phyloP scores from a whole-genome alignment of 495 filamentous ascomycete species.

The Trypethelium eluteriae region DNA sequence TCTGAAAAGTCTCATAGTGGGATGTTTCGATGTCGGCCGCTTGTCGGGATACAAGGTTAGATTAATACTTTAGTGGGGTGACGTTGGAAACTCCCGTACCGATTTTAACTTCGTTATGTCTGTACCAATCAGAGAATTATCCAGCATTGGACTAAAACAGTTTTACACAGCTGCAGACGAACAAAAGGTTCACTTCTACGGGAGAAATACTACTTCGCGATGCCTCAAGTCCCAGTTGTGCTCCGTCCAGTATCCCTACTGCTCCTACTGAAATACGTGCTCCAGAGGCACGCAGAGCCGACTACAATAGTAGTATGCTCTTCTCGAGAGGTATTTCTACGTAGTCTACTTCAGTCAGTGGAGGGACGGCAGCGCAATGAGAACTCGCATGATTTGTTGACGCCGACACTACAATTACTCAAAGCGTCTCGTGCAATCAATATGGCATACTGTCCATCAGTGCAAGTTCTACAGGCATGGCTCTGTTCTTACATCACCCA shows the following conservation, averaged over 20 bases:
- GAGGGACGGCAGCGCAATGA: slow-evolving; percentile 14
- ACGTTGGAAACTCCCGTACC: neutral
- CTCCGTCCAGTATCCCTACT: slow-evolving; percentile 46
- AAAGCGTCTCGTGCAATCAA: slow-evolving; percentile 58
- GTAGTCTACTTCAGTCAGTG: slow-evolving; percentile 31
- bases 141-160: too few relatives aligned
- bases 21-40: neutral
- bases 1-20: neutral
- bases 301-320: slow-evolving; percentile 66
- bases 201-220: slow-evolving; percentile 15
- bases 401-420: slow-evolving; percentile 61
- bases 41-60: too few relatives aligned
- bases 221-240: slow-evolving; percentile 36
- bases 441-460: slow-evolving; percentile 61
- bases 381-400: slow-evolving; percentile 37
- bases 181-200: too few relatives aligned
- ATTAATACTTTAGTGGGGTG: too few relatives aligned
- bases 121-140: too few relatives aligned
- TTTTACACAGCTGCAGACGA: neutral
- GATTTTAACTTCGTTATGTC: too few relatives aligned
- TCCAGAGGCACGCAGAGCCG: slow-evolving; percentile 46
- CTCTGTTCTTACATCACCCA: slow-evolving; percentile 47
- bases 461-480: slow-evolving; percentile 71
- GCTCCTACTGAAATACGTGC: slow-evolving; percentile 56
- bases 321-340: slow-evolving; percentile 55